These are phyloP conservation scores for Dactylellina leptospora DNA, from an alignment of 2,329 filamentous ascomycete genomes.

Conservation along the genomic window DNA sequence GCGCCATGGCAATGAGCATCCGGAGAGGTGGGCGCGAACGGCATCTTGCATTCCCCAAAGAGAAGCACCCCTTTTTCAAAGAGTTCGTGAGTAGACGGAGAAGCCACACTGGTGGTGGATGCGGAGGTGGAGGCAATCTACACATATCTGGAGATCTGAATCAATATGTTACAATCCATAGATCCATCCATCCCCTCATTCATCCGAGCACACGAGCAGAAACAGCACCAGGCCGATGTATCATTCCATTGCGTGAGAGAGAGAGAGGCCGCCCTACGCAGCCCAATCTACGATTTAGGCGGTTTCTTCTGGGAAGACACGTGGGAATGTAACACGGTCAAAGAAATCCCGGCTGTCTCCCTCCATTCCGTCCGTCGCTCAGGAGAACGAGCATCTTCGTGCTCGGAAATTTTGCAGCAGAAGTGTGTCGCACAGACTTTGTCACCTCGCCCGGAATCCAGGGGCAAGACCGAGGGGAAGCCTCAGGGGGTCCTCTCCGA, in stretches of 20 bases:
- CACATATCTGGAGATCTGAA: background rate
- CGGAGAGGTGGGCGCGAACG: constrained; percentile 42
- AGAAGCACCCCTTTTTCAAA: constrained; percentile 2
- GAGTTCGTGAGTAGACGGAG: background rate
- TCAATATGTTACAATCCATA: background rate
- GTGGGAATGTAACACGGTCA: constrained; percentile 41
- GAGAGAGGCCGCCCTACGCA: background rate
- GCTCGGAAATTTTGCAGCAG: constrained; percentile 45
- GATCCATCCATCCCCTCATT: constrained; percentile 2
- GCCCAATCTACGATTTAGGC: constrained; percentile 7
- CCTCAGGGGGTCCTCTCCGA: background rate
- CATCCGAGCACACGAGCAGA: background rate
- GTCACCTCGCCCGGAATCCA: constrained; percentile 4
- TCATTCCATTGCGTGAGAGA: background rate
- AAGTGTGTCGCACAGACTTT: constrained; percentile 31
- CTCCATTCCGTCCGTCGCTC: constrained; percentile 42
- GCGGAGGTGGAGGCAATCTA: too few relatives aligned
- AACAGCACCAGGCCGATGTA: background rate
- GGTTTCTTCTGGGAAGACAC: constrained; percentile 21
- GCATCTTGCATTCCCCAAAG: constrained; percentile 36
- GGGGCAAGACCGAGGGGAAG: background rate
- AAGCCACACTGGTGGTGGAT: too few relatives aligned
- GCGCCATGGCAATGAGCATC: constrained; percentile 30
- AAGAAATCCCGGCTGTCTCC: constrained; percentile 18
- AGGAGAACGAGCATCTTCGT: constrained; percentile 5